Conservation (phyloP, 208 protist genomes). For the Wallacemonas sp. region DNA sequence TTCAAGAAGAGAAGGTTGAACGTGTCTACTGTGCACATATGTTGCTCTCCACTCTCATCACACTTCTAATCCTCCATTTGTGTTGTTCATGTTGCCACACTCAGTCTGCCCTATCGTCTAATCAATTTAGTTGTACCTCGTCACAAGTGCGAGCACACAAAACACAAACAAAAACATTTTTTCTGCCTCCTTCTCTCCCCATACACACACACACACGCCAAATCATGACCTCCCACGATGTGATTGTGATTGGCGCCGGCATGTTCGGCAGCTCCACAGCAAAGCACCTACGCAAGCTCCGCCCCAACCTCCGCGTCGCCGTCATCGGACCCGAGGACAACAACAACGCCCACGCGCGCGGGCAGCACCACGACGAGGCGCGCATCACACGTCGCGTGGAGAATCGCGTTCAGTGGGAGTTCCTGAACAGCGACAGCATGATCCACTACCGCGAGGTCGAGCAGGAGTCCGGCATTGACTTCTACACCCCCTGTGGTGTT, state of each 20-base stretch:
- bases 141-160: too few relatives aligned
- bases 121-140: too few relatives aligned
- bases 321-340: conserved; percentile 27
- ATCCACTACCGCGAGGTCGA: conserved; percentile 25
- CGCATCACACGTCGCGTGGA: conserved; percentile 31
- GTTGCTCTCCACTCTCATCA: too few relatives aligned
- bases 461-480: conserved; percentile 21
- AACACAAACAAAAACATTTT: too few relatives aligned
- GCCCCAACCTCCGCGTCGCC: conserved; percentile 17
- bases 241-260: conserved; percentile 28
- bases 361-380: conserved; percentile 35
- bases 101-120: too few relatives aligned
- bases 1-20: too few relatives aligned
- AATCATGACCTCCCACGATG: conserved; percentile 21
- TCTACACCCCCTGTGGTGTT: conserved; percentile 26
- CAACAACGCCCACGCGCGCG: conserved; percentile 21
- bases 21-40: too few relatives aligned
- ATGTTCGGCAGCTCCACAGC: conserved; percentile 32
- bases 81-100: too few relatives aligned
- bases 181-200: too few relatives aligned
- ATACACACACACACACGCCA: too few relatives aligned
- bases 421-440: conserved; percentile 26
- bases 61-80: too few relatives aligned
- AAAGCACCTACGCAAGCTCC: conserved; percentile 19
- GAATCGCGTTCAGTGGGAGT: conserved; percentile 11